phyloP scores from a whole-genome alignment of 2,329 filamentous ascomycete genomes.

The Calonectria leucothoes region DNA sequence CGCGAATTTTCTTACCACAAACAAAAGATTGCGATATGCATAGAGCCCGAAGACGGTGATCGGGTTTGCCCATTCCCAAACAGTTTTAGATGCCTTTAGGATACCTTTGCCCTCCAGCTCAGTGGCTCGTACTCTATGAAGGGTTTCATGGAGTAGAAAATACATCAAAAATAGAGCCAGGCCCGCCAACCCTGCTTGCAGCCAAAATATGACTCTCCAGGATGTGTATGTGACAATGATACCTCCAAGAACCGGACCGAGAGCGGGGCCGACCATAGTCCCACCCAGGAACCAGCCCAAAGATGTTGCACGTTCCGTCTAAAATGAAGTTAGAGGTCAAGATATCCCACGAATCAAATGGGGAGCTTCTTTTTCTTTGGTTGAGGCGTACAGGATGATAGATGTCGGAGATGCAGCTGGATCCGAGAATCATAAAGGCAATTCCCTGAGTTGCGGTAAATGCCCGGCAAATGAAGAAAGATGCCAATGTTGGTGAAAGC shows the following conservation, averaged over 20 bases:
- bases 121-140: neutral
- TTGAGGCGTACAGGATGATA: constrained; percentile 57
- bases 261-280: constrained; percentile 72
- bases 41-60: neutral
- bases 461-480: constrained; percentile 76
- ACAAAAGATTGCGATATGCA: neutral
- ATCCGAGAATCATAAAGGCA: constrained; percentile 74
- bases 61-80: neutral
- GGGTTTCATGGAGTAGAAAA: constrained; percentile 73
- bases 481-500: constrained; percentile 68
- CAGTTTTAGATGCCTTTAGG: neutral
- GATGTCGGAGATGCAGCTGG: constrained; percentile 67
- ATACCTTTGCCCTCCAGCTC: neutral
- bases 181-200: constrained; percentile 72
- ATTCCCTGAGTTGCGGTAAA: constrained; percentile 77
- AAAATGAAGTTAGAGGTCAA: neutral
- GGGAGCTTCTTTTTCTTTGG: too few relatives aligned
- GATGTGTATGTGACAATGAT: constrained; percentile 75
- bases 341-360: neutral
- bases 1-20: neutral
- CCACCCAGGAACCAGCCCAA: constrained; percentile 75
- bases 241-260: constrained; percentile 73
- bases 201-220: constrained; percentile 78
- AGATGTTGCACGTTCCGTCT: constrained; percentile 71
- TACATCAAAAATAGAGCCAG: constrained; percentile 54